phyloP scores from a whole-genome alignment of 2,329 filamentous ascomycete genomes.

The Stemphylium lycopersici region DNA sequence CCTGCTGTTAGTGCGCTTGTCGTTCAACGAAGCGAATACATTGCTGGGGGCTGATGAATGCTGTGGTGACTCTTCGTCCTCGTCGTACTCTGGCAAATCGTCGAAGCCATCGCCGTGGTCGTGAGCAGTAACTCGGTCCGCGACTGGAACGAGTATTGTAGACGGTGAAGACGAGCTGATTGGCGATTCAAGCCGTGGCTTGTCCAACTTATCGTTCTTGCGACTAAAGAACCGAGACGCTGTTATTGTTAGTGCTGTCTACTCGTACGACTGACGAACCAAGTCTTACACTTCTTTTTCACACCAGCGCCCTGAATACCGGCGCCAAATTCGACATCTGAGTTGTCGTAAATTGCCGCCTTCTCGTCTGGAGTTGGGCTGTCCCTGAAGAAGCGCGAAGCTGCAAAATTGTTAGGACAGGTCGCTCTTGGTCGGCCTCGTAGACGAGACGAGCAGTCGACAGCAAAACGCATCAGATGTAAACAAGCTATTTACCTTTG shows the following conservation, averaged over 20 bases:
- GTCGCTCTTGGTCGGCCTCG: not conserved
- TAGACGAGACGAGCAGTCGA: not conserved
- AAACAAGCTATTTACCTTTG: conserved; percentile 20
- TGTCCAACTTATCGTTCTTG: conserved; percentile 12
- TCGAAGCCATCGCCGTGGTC: not conserved
- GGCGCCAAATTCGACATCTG: conserved; percentile 18
- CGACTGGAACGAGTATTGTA: not conserved
- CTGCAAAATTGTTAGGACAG: conserved; percentile 6
- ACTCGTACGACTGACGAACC: not conserved
- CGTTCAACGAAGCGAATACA: not conserved
- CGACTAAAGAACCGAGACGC: conserved; percentile 21
- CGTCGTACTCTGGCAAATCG: not conserved
- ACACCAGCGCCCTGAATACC: conserved; percentile 17
- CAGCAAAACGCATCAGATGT: not conserved
- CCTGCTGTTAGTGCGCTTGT: not conserved
- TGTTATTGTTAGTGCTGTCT: conserved; percentile 6
- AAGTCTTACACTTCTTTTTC: conserved; percentile 25
- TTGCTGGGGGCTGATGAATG: not conserved
- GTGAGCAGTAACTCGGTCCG: not conserved
- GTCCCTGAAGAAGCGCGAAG: conserved; percentile 32
- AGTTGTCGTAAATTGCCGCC: conserved; percentile 8
- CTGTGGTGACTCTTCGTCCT: not conserved
- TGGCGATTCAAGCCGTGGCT: conserved; percentile 5
- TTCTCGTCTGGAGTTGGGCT: conserved; percentile 24
- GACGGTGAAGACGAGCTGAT: conserved; percentile 4